Conservation (phyloP, 495 filamentous ascomycete genomes). For the Penicillium waksmanii region DNA sequence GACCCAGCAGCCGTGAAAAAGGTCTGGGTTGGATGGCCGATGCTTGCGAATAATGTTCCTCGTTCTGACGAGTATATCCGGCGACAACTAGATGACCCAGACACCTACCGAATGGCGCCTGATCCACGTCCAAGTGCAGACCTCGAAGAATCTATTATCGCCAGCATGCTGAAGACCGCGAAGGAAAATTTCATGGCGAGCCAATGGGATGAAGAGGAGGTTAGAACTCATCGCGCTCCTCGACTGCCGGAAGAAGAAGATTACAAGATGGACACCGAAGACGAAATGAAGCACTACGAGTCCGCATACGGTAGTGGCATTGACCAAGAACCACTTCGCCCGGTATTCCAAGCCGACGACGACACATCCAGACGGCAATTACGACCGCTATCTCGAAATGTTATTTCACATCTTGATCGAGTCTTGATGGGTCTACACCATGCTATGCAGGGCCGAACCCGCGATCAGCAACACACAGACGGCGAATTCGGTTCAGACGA, state of each 20-base stretch:
- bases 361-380: slow-evolving; percentile 62
- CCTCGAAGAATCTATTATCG: slow-evolving; percentile 69
- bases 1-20: slow-evolving; percentile 43
- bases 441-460: slow-evolving; percentile 49
- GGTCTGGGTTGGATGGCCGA: slow-evolving; percentile 80
- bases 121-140: slow-evolving; percentile 55
- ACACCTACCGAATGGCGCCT: slow-evolving; percentile 47
- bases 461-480: slow-evolving; percentile 2
- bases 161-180: slow-evolving; percentile 61
- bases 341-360: slow-evolving; percentile 62
- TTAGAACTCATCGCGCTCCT: neutral
- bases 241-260: neutral
- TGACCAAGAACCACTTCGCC: slow-evolving; percentile 24
- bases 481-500: slow-evolving; percentile 27
- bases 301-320: neutral
- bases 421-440: slow-evolving; percentile 70
- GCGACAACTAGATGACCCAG: slow-evolving; percentile 46
- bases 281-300: slow-evolving; percentile 18
- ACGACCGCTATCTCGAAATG: slow-evolving; percentile 63
- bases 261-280: slow-evolving; percentile 5
- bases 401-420: slow-evolving; percentile 66
- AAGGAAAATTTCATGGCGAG: slow-evolving; percentile 61
- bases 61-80: slow-evolving; percentile 51
- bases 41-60: slow-evolving; percentile 62
- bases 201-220: slow-evolving; percentile 24